Percentiles rank a stretch among this genome's conserved stretches.
These are phyloP conservation scores for Syzygium malaccense DNA, from an alignment of 441 rosid species.

Conservation along the genomic window DNA sequence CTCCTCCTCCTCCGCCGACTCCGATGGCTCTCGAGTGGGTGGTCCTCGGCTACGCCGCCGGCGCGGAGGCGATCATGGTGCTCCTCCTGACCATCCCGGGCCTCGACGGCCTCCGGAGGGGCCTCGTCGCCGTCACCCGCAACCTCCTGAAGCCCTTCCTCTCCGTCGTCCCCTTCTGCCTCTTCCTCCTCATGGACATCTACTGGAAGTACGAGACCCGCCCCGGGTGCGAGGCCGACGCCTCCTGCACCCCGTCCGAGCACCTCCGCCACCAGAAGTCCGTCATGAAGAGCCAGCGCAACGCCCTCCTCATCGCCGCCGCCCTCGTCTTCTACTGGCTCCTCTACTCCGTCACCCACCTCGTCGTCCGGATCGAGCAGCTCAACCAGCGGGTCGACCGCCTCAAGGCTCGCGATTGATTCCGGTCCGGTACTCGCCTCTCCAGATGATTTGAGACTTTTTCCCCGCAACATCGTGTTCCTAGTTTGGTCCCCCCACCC, in stretches of 20 bases:
- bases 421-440: not conserved
- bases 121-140: slow-evolving; percentile 76
- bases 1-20: not conserved
- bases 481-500: not conserved
- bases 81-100: slow-evolving; percentile 82
- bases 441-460: not conserved
- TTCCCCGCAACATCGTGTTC: not conserved
- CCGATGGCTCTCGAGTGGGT: slow-evolving; percentile 94
- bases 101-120: slow-evolving; percentile 72
- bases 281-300: slow-evolving; percentile 90
- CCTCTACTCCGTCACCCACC: slow-evolving; percentile 61
- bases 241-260: slow-evolving; percentile 72
- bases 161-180: slow-evolving; percentile 86
- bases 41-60: slow-evolving; percentile 84
- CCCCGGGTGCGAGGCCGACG: slow-evolving; percentile 58
- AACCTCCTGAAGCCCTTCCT: slow-evolving; percentile 86
- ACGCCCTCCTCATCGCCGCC: slow-evolving; percentile 70
- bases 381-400: slow-evolving; percentile 76
- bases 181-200: slow-evolving; percentile 84
- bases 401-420: slow-evolving; percentile 63
- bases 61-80: slow-evolving; percentile 90
- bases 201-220: slow-evolving; percentile 95
- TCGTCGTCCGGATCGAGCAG: slow-evolving; percentile 73
- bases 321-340: slow-evolving; percentile 89
- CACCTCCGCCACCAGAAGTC: slow-evolving; percentile 93